Evolutionary conservation across 441 rosid genomes (phyloP).

Genomic region (Mallotus japonicus): DNA sequence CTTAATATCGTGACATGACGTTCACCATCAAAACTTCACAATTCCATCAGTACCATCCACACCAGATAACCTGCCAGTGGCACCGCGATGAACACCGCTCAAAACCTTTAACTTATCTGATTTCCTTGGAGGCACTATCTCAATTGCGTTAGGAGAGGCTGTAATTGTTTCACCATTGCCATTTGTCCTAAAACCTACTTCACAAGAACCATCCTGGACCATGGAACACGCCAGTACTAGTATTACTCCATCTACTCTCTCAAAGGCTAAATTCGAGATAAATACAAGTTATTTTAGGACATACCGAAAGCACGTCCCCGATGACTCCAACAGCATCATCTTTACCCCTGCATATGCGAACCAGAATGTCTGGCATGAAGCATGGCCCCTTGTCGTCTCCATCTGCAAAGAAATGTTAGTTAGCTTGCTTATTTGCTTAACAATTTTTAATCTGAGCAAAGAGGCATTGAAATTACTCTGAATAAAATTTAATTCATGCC

Average conservation of each 20-base stretch:
- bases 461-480: too few species aligned
- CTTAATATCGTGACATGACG: slow-evolving; percentile 91
- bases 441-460: too few species aligned
- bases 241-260: neutral
- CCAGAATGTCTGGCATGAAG: slow-evolving; percentile 88
- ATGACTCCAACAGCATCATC: slow-evolving; percentile 68
- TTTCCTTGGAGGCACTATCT: slow-evolving; percentile 72
- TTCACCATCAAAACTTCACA: slow-evolving; percentile 72
- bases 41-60: slow-evolving; percentile 93
- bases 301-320: slow-evolving; percentile 75
- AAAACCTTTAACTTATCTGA: slow-evolving; percentile 78
- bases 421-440: too few species aligned
- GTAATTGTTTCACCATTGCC: slow-evolving; percentile 64
- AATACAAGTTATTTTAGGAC: slow-evolving; percentile 22
- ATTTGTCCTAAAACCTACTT: slow-evolving; percentile 57
- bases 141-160: slow-evolving; percentile 53
- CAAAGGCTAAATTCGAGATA: neutral
- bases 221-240: neutral
- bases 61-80: slow-evolving; percentile 82
- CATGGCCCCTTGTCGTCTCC: slow-evolving; percentile 79
- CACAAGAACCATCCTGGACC: slow-evolving; percentile 82
- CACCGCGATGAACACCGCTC: slow-evolving; percentile 78
- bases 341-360: slow-evolving; percentile 60
- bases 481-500: neutral
- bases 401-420: slow-evolving; percentile 41